These are phyloP conservation scores for Flammula alnicola DNA, from an alignment of 1,284 basidiomycete genomes.

Conservation along the genomic window DNA sequence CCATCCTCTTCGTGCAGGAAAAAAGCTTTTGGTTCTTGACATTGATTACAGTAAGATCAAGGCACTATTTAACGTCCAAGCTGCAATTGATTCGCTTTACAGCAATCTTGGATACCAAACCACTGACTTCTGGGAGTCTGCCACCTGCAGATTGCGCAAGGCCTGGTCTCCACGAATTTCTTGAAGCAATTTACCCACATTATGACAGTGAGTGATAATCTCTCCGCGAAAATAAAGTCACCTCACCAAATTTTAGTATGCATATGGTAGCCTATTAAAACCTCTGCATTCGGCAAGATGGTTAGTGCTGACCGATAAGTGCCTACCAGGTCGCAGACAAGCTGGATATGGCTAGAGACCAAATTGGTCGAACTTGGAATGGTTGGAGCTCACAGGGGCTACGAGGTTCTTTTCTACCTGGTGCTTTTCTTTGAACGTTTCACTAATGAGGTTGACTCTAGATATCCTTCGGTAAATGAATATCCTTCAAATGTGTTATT, in stretches of 20 bases:
- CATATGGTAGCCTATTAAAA: slow-evolving; percentile 61
- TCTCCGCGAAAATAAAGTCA: neutral
- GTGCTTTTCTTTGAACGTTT: slow-evolving; percentile 1
- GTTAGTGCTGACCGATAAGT: neutral
- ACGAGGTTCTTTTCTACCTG: slow-evolving; percentile 57
- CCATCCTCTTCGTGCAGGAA: slow-evolving; percentile 74
- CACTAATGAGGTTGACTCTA: slow-evolving; percentile 25
- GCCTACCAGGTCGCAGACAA: slow-evolving; percentile 73
- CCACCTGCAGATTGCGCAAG: slow-evolving; percentile 82
- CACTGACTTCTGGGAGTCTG: slow-evolving; percentile 75
- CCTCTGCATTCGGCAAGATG: neutral
- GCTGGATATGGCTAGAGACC: slow-evolving; percentile 91
- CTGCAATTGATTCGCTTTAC: slow-evolving; percentile 14
- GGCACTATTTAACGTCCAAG: neutral
- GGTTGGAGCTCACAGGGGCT: slow-evolving; percentile 72
- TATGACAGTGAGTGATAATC: slow-evolving; percentile 64
- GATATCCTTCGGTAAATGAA: slow-evolving; percentile 61
- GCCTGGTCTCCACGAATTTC: slow-evolving; percentile 84
- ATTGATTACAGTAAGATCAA: slow-evolving; percentile 79
- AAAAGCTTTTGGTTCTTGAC: slow-evolving; percentile 83
- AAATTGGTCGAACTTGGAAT: slow-evolving; percentile 90
- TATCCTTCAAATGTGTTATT: slow-evolving; percentile 7
- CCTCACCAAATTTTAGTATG: slow-evolving; percentile 51
- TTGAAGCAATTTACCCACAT: slow-evolving; percentile 76
- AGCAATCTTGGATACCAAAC: slow-evolving; percentile 87